Base-by-base conservation (phyloP, 441 rosid species). In the Mallotus japonicus region DNA sequence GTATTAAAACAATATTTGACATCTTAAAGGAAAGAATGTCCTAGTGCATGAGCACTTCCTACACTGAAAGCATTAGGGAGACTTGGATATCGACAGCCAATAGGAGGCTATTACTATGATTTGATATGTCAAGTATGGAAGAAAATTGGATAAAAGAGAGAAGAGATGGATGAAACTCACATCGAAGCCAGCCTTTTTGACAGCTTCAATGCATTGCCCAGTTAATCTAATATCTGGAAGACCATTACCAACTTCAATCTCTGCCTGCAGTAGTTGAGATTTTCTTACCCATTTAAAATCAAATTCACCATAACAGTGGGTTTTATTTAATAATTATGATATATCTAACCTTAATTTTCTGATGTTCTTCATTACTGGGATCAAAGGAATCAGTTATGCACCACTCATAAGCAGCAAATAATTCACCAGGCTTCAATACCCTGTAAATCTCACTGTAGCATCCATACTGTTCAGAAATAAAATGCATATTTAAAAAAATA, bases 371-470 rank as follows among this genome's bases (percentile, higher is more conserved):
- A 74, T 89, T 88, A 6, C 69, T 57, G 67, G 97, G 97, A 84
- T 92, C 88, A 67, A 87, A 95, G 51, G 91, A 78, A 86, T 86
- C 92, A 60, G 98, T 93, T 97, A 95, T 89, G 88, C 99, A 95
- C 99, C 99, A 95, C 74, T 95, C 98, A 68, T 88, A 95, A 6
- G 98, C 97, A 70, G 95, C 97, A 75, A 95, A 95, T 76, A 68
- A 82, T 73, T 93, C 94, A 10, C 97, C 99, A 1, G 98, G 98
- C 85, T 91, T 95, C 73, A 95, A 67, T 78, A 95, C 95, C 79
- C 99, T 82, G 85, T 78, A 93, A 68, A 95, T 89, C 88, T 95
- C 97, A 77, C 82, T 88, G 93, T 95, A 95, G 92, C 98, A 95
- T 74, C 97, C 97, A 81, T 83, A 77, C 98, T 91, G 82, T 34